Conservation (phyloP, 768 basidiomycete genomes). For the Sarcomyxa edulis region DNA sequence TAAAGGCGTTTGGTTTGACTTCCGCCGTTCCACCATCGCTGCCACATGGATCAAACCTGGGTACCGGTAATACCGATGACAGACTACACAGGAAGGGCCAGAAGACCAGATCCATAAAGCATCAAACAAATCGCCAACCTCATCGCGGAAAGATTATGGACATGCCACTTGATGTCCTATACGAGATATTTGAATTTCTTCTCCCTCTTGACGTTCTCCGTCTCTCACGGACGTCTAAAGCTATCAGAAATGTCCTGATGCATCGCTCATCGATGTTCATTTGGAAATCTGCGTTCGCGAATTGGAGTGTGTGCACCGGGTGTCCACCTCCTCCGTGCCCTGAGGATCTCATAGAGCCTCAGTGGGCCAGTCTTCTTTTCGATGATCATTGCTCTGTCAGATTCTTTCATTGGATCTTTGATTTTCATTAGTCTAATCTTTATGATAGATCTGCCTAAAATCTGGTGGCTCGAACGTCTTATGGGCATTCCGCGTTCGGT, state of each 20-base stretch:
- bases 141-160: too few species aligned
- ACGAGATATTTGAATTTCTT: slow-evolving; percentile 47
- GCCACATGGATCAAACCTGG: too few species aligned
- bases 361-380: slow-evolving; percentile 47
- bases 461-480: slow-evolving; percentile 9
- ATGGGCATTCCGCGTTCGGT: slow-evolving; percentile 12
- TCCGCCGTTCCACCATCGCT: too few species aligned
- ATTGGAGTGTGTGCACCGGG: slow-evolving; percentile 31
- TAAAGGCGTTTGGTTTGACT: too few species aligned
- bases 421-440: neutral
- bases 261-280: slow-evolving; percentile 37
- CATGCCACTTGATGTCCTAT: too few species aligned
- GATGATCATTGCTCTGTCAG: slow-evolving; percentile 44
- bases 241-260: slow-evolving; percentile 42
- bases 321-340: slow-evolving; percentile 48
- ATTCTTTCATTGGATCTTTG: neutral
- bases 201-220: slow-evolving; percentile 45
- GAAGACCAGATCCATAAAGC: too few species aligned
- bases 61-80: too few species aligned
- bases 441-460: slow-evolving; percentile 4
- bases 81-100: too few species aligned
- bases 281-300: slow-evolving; percentile 41
- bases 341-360: slow-evolving; percentile 41
- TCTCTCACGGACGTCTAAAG: slow-evolving; percentile 43
- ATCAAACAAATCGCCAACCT: too few species aligned